Conservation (phyloP, 2,329 filamentous ascomycete species). For the Fusarium dlaminii region DNA sequence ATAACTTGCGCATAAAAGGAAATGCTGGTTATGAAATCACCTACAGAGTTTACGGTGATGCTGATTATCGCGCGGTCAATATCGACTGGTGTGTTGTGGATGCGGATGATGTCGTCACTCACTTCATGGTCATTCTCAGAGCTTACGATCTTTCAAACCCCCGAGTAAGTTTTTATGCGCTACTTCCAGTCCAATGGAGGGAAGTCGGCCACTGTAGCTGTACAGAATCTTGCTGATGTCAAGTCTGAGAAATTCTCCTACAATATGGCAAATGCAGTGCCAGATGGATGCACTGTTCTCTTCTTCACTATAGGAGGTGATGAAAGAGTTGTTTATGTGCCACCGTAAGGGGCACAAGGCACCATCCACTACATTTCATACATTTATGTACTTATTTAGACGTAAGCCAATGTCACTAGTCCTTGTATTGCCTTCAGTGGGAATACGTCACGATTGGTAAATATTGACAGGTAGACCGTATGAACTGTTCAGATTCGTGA, state of each 20-base stretch:
- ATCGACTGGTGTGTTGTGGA: not conserved
- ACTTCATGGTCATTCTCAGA: not conserved
- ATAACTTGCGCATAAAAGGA: not conserved
- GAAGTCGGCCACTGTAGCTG: not conserved
- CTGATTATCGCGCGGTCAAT: not conserved
- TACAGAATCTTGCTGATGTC: not conserved
- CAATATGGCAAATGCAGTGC: not conserved
- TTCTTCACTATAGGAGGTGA: not conserved
- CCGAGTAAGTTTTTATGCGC: not conserved
- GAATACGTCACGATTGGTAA: not conserved
- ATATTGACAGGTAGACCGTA: not conserved
- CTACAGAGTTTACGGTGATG: not conserved
- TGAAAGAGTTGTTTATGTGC: not conserved
- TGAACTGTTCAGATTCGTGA: not conserved
- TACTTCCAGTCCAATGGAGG: not conserved
- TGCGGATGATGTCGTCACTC: not conserved
- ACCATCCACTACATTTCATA: not conserved
- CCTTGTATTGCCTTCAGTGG: rapidly evolving
- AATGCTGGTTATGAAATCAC: not conserved
- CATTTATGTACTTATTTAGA: not conserved
- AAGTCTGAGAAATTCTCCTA: not conserved
- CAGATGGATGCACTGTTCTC: not conserved
- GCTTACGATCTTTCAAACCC: not conserved
- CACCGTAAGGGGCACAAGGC: not conserved
- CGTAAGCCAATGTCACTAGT: not conserved